phyloP scores from a whole-genome alignment of 257 asterid genomes.

The Forsythia viridissima region DNA sequence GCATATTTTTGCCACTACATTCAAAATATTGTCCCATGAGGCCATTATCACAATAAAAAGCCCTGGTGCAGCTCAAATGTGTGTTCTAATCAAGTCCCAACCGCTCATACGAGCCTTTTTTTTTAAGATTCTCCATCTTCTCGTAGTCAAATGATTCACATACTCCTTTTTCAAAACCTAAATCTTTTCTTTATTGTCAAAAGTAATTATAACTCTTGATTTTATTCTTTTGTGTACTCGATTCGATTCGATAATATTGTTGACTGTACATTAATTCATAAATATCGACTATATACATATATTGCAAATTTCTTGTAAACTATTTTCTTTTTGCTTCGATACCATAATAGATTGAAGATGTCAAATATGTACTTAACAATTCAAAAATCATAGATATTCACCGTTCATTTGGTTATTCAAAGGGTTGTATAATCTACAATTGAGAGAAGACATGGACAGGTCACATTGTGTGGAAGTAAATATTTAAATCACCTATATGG shows the following conservation, averaged over 20 bases:
- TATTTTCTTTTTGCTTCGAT: too few species aligned
- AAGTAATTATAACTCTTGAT: too few species aligned
- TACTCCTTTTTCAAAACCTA: not conserved
- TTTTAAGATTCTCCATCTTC: slow-evolving; percentile 20
- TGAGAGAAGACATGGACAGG: not conserved
- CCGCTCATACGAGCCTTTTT: slow-evolving; percentile 22
- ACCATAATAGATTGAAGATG: too few species aligned
- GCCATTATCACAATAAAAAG: slow-evolving; percentile 9
- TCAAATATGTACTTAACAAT: too few species aligned
- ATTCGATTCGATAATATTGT: too few species aligned
- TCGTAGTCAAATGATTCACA: not conserved
- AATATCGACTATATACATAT: too few species aligned
- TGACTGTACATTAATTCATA: too few species aligned
- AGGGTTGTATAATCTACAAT: too few species aligned
- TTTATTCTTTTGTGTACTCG: not conserved
- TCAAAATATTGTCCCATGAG: not conserved
- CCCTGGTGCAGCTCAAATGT: slow-evolving; percentile 20
- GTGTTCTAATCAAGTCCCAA: slow-evolving; percentile 24
- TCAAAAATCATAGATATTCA: too few species aligned
- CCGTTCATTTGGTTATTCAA: too few species aligned
- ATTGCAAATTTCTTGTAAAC: too few species aligned
- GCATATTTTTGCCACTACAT: not conserved
- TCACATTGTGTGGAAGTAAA: not conserved
- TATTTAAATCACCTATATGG: too few species aligned
- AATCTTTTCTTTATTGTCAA: not conserved